Evolutionary conservation across 345 rosid species (phyloP), one percentile per base, ranked within the genome.

Genomic region (Xanthoceras sorbifolium): DNA sequence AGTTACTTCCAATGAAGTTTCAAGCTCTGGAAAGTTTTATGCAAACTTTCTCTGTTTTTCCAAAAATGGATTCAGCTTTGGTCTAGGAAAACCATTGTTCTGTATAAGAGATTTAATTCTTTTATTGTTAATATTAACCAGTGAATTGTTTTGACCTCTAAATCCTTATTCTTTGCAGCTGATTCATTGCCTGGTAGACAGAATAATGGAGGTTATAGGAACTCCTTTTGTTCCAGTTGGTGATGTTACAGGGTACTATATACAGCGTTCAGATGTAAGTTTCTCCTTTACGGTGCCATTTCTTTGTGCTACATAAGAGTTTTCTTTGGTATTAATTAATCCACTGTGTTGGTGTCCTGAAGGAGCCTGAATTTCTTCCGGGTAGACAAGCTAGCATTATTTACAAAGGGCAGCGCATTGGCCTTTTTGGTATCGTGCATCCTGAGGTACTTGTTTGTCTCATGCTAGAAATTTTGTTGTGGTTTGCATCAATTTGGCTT

Each of bases 361-460:
- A 96, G 98, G 97, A 86, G 68, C 94, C 97, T 7, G 95, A 93
- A 87, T 96, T 86, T 84, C 88, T 93, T 71, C 77, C 86, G 0
- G 92, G 93, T 31, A 89, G 93, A 77, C 99, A 96, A 87, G 97
- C 99, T 10, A 90, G 88, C 80, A 87, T 96, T 84, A 82, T 89
- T 75, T 89, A 74, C 87, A 89, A 85, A 75, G 97, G 97, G 80
- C 90, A 87, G 78, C 84, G 52, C 50, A 79, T 92, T 77, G 97
- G 98, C 60, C 78, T 68, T 71, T 94, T 94, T 74, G 98, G 98
- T 36, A 92, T 92, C 2, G 97, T 94, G 78, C 97, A 92, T 54
- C 98, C 97, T 34, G 84, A 90, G 97, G 98, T 92, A 88, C 32
- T 62, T 46, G 26, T 38, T 59, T 50, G 34, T 40, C 6, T 17